Conservation (phyloP, 176 grass and related monocot species). For the Melocanna baccifera region DNA sequence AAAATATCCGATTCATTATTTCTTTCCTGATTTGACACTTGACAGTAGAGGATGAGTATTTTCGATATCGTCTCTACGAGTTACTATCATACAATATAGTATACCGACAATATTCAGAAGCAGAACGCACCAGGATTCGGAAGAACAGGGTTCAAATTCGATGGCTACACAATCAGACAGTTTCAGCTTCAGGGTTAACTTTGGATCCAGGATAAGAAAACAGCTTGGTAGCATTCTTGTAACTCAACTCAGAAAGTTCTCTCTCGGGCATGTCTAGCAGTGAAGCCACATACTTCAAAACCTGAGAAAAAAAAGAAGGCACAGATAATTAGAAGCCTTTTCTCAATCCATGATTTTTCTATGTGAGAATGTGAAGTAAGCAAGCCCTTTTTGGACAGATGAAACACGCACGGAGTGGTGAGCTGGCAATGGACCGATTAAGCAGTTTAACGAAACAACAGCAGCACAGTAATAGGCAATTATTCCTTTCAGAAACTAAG, state of each 20-base stretch:
- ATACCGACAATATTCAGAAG: background rate
- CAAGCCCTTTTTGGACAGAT: background rate
- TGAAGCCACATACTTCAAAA: constrained; percentile 61
- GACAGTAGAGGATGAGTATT: background rate
- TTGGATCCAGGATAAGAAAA: constrained; percentile 94
- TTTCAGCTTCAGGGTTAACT: constrained; percentile 38
- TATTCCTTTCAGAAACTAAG: background rate
- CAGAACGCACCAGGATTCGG: background rate
- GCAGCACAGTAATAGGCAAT: background rate
- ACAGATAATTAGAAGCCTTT: background rate
- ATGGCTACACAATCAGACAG: background rate
- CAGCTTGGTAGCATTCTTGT: constrained; percentile 64
- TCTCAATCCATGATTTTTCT: background rate
- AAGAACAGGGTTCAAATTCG: constrained; percentile 17
- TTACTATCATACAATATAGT: background rate
- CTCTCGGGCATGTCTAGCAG: constrained; percentile 73
- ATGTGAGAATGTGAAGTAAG: background rate
- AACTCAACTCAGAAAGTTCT: constrained; percentile 69
- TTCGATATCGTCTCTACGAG: background rate
- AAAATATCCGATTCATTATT: background rate
- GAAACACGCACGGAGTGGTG: background rate
- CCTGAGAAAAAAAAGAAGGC: constrained; percentile 34
- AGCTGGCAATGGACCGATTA: background rate
- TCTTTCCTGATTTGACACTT: background rate
- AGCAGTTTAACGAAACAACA: constrained; percentile 8